Conservation (phyloP, 257 asterid species). For the Solanum tarijense region DNA sequence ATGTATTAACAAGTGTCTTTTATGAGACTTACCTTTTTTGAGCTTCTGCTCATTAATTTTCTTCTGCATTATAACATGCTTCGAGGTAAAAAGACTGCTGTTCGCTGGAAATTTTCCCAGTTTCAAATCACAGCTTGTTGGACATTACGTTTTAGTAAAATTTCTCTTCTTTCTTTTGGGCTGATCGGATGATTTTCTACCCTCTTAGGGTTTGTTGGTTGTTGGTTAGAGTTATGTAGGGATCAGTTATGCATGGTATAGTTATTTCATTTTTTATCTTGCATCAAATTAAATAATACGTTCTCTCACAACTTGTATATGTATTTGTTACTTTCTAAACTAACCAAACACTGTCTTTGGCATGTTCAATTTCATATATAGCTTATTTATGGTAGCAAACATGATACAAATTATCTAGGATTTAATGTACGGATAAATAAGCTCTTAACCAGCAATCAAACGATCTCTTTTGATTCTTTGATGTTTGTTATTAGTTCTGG, state of each 20-base stretch:
- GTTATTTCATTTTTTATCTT: not conserved
- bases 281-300: too few species aligned
- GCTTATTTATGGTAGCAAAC: not conserved
- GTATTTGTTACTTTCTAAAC: not conserved
- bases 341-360: not conserved
- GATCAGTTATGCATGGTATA: not conserved
- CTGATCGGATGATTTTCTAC: not conserved
- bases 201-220: not conserved
- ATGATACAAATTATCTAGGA: not conserved
- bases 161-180: not conserved
- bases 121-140: not conserved
- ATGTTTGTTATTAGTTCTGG: not conserved
- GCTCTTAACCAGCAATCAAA: not conserved
- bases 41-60: not conserved
- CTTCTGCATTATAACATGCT: not conserved
- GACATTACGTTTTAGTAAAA: not conserved
- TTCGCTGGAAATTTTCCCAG: not conserved
- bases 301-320: not conserved
- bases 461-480: not conserved
- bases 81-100: not conserved
- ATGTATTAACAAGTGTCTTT: not conserved
- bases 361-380: not conserved
- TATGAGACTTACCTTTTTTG: not conserved
- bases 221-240: not conserved
- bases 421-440: not conserved